Conservation (phyloP, 306 rosid species). For the Erythrophleum fordii region DNA sequence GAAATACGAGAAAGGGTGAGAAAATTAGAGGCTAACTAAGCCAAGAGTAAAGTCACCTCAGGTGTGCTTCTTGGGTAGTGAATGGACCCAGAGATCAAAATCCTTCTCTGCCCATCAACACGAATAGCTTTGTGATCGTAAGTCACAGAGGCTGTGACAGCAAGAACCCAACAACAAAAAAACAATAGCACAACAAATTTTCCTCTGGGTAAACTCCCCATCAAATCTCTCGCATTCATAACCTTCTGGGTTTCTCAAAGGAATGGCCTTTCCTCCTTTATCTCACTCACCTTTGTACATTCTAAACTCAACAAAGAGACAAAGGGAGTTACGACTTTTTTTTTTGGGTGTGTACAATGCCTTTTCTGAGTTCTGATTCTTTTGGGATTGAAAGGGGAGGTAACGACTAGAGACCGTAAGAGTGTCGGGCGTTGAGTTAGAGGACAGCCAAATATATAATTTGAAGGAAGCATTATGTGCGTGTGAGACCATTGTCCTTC, state of each 20-base stretch:
- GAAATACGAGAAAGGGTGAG: background rate
- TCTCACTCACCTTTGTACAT: conserved; percentile 13
- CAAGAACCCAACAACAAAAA: conserved; percentile 38
- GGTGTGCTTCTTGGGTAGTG: conserved; percentile 99
- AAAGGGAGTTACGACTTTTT: conserved; percentile 2
- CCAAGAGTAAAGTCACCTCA: conserved; percentile 44
- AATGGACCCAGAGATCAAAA: conserved; percentile 89
- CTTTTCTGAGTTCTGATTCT: conserved; percentile 26
- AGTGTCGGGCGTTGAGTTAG: conserved; percentile 38
- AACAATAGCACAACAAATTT: conserved; percentile 24
- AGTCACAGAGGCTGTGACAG: conserved; percentile 64
- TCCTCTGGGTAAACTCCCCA: conserved; percentile 39
- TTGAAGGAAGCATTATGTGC: conserved; percentile 11
- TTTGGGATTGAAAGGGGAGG: conserved; percentile 31
- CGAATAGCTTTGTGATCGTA: conserved; percentile 77
- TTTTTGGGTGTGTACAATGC: conserved; percentile 9
- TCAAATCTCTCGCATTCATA: conserved; percentile 42
- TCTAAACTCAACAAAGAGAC: background rate
- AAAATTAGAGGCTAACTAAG: background rate
- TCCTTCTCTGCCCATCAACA: conserved; percentile 71
- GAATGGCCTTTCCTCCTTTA: conserved; percentile 28
- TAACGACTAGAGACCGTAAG: background rate
- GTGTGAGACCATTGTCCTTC: conserved; percentile 38
- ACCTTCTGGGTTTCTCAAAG: conserved; percentile 33
- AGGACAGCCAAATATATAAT: conserved; percentile 39